Conservation (phyloP, 169 alveolate genomes). For the Sarcocystis neurona region DNA sequence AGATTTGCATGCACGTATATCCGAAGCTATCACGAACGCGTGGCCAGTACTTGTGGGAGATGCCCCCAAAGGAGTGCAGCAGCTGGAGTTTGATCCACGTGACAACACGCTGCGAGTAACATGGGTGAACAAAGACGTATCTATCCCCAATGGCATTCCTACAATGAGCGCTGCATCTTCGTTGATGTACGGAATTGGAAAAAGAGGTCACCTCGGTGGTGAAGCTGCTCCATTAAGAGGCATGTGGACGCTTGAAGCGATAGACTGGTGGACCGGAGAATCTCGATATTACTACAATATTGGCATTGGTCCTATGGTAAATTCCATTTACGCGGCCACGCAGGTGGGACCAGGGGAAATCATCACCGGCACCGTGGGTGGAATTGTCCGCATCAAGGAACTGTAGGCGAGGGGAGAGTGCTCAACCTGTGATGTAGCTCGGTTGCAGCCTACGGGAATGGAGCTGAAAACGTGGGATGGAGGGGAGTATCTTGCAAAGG, state of each 20-base stretch:
- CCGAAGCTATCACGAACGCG: slow-evolving; percentile 48
- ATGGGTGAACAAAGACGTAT: slow-evolving; percentile 62
- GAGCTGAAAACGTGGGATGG: too few species aligned
- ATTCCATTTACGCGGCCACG: slow-evolving; percentile 67
- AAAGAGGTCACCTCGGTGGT: slow-evolving; percentile 61
- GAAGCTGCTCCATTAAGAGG: slow-evolving; percentile 67
- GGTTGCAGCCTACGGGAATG: too few species aligned
- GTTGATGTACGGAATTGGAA: slow-evolving; percentile 68
- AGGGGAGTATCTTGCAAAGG: too few species aligned
- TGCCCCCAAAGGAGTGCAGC: slow-evolving; percentile 69
- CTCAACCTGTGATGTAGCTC: too few species aligned
- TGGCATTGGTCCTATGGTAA: slow-evolving; percentile 68
- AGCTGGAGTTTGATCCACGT: slow-evolving; percentile 60
- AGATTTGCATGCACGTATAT: slow-evolving; percentile 13
- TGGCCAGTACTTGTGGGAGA: slow-evolving; percentile 67
- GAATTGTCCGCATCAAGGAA: slow-evolving; percentile 64
- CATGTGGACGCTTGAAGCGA: slow-evolving; percentile 71
- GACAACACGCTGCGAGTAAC: slow-evolving; percentile 42
- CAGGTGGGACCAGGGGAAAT: slow-evolving; percentile 68
- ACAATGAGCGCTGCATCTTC: slow-evolving; percentile 63
- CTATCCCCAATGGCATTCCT: slow-evolving; percentile 69
- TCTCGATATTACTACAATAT: slow-evolving; percentile 60
- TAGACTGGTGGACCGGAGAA: slow-evolving; percentile 71
- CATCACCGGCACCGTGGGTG: slow-evolving; percentile 67
- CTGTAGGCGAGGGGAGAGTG: not conserved